A percentile compares a stretch with the other conserved stretches of the same genome.
phyloP scores from a whole-genome alignment of 2,329 filamentous ascomycete genomes.

The Myriosclerotinia scirpicola region DNA sequence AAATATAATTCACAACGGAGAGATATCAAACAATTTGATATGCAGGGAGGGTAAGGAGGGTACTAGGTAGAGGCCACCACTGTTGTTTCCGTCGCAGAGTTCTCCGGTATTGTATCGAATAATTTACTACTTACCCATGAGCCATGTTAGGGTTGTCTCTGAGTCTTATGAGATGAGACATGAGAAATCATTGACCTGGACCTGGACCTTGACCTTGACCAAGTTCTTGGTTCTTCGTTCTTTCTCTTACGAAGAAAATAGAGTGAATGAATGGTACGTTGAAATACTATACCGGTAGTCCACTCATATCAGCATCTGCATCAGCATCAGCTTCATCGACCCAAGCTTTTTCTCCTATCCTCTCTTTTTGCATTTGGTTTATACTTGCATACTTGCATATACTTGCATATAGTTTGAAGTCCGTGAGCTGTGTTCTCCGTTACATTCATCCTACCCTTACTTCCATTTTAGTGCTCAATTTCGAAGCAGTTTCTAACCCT shows the following conservation, averaged over 20 bases:
- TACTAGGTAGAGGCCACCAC: too few species aligned
- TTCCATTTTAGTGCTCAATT: constrained; percentile 19
- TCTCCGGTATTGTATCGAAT: neutral
- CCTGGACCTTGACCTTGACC: neutral
- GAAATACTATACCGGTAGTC: neutral
- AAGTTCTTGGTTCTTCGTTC: neutral
- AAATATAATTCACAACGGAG: neutral
- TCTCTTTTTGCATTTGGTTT: constrained; percentile 12
- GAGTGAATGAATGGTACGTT: neutral
- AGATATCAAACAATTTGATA: constrained; percentile 12
- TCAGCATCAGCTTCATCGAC: constrained; percentile 2
- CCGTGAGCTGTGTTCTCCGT: constrained; percentile 19
- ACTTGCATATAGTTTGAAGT: constrained; percentile 21
- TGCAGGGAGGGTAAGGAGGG: neutral
- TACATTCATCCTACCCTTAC: constrained; percentile 13
- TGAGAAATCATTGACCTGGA: neutral
- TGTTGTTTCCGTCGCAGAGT: constrained; percentile 17
- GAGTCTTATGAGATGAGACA: constrained; percentile 3
- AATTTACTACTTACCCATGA: too few species aligned
- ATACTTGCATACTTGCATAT: neutral
- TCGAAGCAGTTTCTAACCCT: constrained; percentile 9
- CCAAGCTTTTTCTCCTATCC: constrained; percentile 21
- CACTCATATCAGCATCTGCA: neutral
- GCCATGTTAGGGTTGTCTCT: neutral
- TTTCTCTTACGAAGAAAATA: neutral